Conservation (phyloP, 177 flowering plant species). For the Vitis hybrid region DNA sequence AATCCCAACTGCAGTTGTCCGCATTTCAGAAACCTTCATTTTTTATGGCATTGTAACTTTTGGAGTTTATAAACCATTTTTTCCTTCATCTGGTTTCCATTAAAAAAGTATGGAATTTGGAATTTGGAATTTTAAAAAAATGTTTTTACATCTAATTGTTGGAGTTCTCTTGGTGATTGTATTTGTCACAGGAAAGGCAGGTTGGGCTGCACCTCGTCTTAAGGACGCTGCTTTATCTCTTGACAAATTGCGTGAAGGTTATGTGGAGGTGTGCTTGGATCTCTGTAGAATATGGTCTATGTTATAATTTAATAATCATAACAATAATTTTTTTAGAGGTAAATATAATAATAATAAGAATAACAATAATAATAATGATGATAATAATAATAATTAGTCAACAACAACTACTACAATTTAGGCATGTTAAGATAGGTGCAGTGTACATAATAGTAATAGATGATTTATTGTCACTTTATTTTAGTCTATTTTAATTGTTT, state of each 20-base stretch:
- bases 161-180: conserved; percentile 9
- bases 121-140: background rate
- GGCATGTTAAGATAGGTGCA: no score
- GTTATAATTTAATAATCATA: background rate
- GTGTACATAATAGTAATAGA: no score
- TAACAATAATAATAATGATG: no score
- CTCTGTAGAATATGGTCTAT: background rate
- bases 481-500: background rate
- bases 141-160: background rate
- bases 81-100: background rate
- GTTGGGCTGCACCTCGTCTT: conserved; percentile 99
- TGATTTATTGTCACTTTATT: background rate
- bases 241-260: conserved; percentile 90
- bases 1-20: no score
- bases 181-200: conserved; percentile 60
- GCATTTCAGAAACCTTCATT: no score
- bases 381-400: no score
- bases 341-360: no score
- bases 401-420: no score
- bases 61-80: background rate
- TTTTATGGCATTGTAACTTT: background rate
- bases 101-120: background rate
- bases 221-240: conserved; percentile 91
- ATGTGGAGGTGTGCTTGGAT: conserved; percentile 67
- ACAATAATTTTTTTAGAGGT: no score